These are phyloP conservation scores for Rhipidocladum racemiflorum DNA, from an alignment of 176 grass and related monocot species.

Conservation along the genomic window DNA sequence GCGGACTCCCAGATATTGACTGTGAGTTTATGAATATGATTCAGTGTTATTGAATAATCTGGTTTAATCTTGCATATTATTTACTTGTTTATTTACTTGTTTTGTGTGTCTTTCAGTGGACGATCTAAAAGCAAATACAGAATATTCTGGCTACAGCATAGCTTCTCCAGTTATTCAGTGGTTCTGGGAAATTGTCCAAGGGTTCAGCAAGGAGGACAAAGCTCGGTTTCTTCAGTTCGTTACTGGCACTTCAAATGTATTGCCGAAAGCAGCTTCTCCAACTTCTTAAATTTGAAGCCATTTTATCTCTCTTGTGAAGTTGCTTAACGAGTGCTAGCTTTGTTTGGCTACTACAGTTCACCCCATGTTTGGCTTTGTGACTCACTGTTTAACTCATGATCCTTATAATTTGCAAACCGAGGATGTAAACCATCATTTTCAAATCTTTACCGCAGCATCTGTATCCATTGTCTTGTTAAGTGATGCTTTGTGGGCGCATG, in stretches of 20 bases:
- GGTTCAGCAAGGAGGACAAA: conserved; percentile 97
- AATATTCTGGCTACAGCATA: conserved; percentile 97
- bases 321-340: neutral
- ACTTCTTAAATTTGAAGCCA: neutral
- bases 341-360: neutral
- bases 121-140: conserved; percentile 90
- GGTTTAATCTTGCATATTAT: neutral
- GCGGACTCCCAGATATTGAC: conserved; percentile 97
- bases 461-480: neutral
- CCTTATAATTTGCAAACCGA: neutral
- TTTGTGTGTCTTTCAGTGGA: conserved; percentile 82
- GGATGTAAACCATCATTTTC: neutral
- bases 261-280: neutral
- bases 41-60: neutral
- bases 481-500: conserved; percentile 2
- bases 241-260: conserved; percentile 98
- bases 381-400: neutral
- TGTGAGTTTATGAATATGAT: conserved; percentile 63
- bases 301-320: neutral
- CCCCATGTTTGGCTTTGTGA: neutral
- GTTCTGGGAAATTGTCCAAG: conserved; percentile 99
- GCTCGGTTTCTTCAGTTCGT: conserved; percentile 97
- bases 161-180: conserved; percentile 93
- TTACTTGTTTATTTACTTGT: conserved; percentile 20
- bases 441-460: neutral